Base-by-base conservation (phyloP, 495 filamentous ascomycete species). In the Rhizodiscina lignyota region DNA sequence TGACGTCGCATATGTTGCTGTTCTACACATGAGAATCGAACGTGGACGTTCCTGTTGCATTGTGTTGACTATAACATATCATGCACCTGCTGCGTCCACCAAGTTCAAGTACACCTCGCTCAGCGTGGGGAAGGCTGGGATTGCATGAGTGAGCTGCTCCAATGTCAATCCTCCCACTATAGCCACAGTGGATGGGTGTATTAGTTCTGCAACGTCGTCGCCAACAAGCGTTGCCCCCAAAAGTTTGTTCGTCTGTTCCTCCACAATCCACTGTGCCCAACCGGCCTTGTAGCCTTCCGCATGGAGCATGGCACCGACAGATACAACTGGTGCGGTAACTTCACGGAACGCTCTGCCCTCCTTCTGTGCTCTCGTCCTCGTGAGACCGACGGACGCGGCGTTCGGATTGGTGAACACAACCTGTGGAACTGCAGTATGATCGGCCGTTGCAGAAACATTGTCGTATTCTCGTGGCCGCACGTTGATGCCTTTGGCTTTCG, bases 181-280 rank as follows among this genome's bases (percentile, higher is more conserved):
- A 32, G 35, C 35, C 12, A 37, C 35, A 4, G 5, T 6, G 13
- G n/a, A 15, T 13, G 22, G 4, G 18, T 31, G n/a, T 15, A 37
- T 12, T 5, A 37, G 29, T 12, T 37, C 35, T 5, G 5, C 5
- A 8, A 15, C 35, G n/a, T 37, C 35, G 5, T 29, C 5, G 24
- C 23, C 26, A 22, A 19, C 26, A 16, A 8, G 12, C 24, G 35
- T 37, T 16, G 35, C 35, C 26, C 35, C 35, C 4, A 37, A 4
- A 4, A 37, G 11, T 23, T 18, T 37, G 6, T 37, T 22, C 4
- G 21, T 37, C 22, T 15, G 11, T 12, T 37, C 22, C 29, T 37
- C 35, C n/a, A 37, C 17, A 8, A 37, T 23, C 35, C 35, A 37
- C 29, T 23, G 21, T 12, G 35, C 35, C 35, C 35, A 37, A 18